Base-by-base conservation (phyloP, 2,329 filamentous ascomycete genomes). In the Colletotrichum plurivorum region DNA sequence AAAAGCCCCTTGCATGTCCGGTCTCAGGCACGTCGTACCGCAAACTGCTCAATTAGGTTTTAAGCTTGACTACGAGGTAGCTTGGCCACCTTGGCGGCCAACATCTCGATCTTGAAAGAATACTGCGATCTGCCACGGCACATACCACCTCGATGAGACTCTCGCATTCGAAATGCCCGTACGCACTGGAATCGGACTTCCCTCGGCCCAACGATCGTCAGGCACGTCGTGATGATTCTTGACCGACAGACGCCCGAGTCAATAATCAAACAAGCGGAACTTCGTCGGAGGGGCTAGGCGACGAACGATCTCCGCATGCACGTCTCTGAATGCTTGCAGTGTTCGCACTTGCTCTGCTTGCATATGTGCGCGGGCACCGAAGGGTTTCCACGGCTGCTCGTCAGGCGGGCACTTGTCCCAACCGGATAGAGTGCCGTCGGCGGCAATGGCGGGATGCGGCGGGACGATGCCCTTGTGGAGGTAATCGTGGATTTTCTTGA, bases 381-480 rank as follows among this genome's bases (percentile, higher is more conserved):
- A 71, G 15, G 58, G 57, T 45, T 56, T 60, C 77, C 77, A 79
- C 5, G 77, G 77, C 45, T 64, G 72, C 54, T 76, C 75, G 16
- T 71, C 41, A 62, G 76, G 77, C 27, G 73, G 58, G 36, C 78
- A 79, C 18, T 70, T 76, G 6, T 76, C 63, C 72, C 73, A 73
- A 18, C 69, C 59, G 13, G 67, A 36, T 71, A 75, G 49, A 67
- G 63, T 54, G 66, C 75, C 22, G 67, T 71, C 55, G 73, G 75
- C 22, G 74, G 73, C 31, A 20, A 60, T 48, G 7, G 46, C 22
- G 9, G 53, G 57, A 36, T 22, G 67, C 36, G 77, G 74, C 3
- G 81, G 80, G 7, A 82, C 73, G 55, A 78, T 65, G 3, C 81
- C 81, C 4, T 77, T 66, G 52, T 78, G 70, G 9, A 83, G 56